A percentile compares a stretch with the other conserved stretches of the same genome.
These are phyloP conservation scores for Phytophthora boehmeriae DNA, from an alignment of 352 stramenopile genomes.

Conservation along the genomic window DNA sequence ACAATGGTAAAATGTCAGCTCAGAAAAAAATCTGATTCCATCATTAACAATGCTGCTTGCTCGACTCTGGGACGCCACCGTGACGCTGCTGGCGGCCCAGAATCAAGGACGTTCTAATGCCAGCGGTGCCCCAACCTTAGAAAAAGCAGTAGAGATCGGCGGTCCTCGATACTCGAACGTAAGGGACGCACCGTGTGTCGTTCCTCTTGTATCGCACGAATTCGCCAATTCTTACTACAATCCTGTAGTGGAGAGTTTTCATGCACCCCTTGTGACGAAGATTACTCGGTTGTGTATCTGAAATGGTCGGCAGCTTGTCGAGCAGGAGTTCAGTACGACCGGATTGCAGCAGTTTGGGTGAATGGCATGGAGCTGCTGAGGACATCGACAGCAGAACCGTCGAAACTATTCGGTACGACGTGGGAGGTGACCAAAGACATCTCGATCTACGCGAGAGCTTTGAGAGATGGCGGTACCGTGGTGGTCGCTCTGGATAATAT, in stretches of 20 bases:
- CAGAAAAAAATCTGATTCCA: too few species aligned
- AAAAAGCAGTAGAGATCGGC: conserved; percentile 46
- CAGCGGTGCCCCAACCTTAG: conserved; percentile 13
- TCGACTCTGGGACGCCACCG: conserved; percentile 24
- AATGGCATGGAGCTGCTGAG: conserved; percentile 75
- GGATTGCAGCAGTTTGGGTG: conserved; percentile 75
- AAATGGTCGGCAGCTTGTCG: conserved; percentile 51
- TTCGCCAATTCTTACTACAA: conserved; percentile 67
- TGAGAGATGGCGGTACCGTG: conserved; percentile 53
- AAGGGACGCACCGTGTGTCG: conserved; percentile 43
- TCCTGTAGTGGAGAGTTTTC: conserved; percentile 50
- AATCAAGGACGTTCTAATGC: conserved; percentile 23
- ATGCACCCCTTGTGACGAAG: conserved; percentile 42
- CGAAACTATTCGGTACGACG: conserved; percentile 29
- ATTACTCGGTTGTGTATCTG: conserved; percentile 64
- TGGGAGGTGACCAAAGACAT: conserved; percentile 80
- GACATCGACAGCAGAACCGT: conserved; percentile 75
- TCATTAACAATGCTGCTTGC: too few species aligned
- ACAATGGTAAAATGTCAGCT: too few species aligned
- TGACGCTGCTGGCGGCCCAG: conserved; percentile 44
- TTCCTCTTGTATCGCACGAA: conserved; percentile 51
- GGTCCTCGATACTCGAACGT: conserved; percentile 52
- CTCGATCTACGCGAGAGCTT: conserved; percentile 55
- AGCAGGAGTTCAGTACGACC: conserved; percentile 69
- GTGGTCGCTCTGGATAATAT: conserved; percentile 75